Evolutionary conservation across 1,139 yeast genomes (phyloP).

Genomic region (Saccharomycopsis hybrid): DNA sequence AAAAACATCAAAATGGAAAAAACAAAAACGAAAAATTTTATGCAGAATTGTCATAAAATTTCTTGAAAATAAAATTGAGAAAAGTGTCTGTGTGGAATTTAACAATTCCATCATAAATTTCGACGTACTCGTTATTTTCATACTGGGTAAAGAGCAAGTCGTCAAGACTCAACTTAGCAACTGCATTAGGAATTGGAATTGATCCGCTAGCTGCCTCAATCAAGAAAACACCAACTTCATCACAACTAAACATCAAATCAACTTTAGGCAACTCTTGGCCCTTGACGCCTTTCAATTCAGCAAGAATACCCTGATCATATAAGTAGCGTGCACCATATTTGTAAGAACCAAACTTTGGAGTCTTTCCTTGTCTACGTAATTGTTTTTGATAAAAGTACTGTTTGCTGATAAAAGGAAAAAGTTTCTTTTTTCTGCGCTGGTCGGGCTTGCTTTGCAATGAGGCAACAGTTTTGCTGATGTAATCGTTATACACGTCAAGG

Average conservation of each 20-base stretch:
- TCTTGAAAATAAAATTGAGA: conserved; percentile 60
- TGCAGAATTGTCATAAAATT: conserved; percentile 43
- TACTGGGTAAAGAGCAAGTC: conserved; percentile 64
- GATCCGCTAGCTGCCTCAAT: conserved; percentile 29
- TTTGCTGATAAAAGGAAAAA: conserved; percentile 57
- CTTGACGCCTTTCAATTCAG: conserved; percentile 47
- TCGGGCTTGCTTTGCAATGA: conserved; percentile 51
- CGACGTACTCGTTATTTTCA: conserved; percentile 40
- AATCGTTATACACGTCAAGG: conserved; percentile 58
- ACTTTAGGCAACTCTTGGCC: conserved; percentile 35
- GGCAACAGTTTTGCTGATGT: conserved; percentile 59
- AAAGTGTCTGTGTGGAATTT: conserved; percentile 60
- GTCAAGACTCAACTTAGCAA: conserved; percentile 33
- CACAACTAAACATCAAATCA: conserved; percentile 71
- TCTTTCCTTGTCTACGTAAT: conserved; percentile 54
- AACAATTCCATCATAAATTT: conserved; percentile 59
- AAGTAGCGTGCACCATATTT: conserved; percentile 74
- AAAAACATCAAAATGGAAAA: not conserved
- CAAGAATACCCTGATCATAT: conserved; percentile 63
- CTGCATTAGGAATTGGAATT: conserved; percentile 19
- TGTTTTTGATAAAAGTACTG: conserved; percentile 76
- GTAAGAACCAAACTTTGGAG: conserved; percentile 79
- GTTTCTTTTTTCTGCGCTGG: conserved; percentile 35
- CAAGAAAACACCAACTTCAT: conserved; percentile 63
- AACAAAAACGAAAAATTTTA: not conserved